Evolutionary conservation across 805 yeast genomes (phyloP).

Genomic region (Wickerhamiella sergipiensis): DNA sequence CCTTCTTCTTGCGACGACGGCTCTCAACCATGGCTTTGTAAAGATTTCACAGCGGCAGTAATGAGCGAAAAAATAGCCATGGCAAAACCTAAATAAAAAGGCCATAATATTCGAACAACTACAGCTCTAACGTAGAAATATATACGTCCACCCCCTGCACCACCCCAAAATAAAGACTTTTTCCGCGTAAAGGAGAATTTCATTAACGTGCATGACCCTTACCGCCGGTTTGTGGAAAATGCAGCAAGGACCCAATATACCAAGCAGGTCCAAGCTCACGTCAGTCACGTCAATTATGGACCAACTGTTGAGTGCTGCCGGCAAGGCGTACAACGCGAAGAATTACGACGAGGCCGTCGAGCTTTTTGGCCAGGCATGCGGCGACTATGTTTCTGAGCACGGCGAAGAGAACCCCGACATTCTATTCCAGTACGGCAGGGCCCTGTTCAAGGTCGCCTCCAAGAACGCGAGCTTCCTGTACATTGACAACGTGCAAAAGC

Average conservation of each 20-base stretch:
- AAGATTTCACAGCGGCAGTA: neutral
- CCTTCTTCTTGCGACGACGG: slow-evolving; percentile 18
- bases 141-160: too few species aligned
- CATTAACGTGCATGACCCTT: neutral
- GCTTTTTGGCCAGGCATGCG: slow-evolving; percentile 63
- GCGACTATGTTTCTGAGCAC: slow-evolving; percentile 32
- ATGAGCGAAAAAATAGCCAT: neutral
- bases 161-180: too few species aligned
- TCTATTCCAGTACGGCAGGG: slow-evolving; percentile 62
- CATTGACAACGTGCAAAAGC: slow-evolving; percentile 24
- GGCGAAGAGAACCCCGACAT: slow-evolving; percentile 64
- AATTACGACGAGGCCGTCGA: slow-evolving; percentile 58
- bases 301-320: slow-evolving; percentile 44
- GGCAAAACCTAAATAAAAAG: too few species aligned
- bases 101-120: too few species aligned
- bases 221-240: neutral
- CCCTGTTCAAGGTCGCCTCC: slow-evolving; percentile 67
- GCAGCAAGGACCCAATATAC: neutral
- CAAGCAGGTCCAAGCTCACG: neutral
- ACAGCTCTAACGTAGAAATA: too few species aligned
- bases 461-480: slow-evolving; percentile 67
- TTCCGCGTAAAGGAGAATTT: neutral
- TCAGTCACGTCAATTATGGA: slow-evolving; percentile 20
- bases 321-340: slow-evolving; percentile 48
- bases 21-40: slow-evolving; percentile 5